Evolutionary conservation across 345 rosid genomes (phyloP), one percentile per base, ranked within the genome.

Genomic region (Stellera chamaejasme): DNA sequence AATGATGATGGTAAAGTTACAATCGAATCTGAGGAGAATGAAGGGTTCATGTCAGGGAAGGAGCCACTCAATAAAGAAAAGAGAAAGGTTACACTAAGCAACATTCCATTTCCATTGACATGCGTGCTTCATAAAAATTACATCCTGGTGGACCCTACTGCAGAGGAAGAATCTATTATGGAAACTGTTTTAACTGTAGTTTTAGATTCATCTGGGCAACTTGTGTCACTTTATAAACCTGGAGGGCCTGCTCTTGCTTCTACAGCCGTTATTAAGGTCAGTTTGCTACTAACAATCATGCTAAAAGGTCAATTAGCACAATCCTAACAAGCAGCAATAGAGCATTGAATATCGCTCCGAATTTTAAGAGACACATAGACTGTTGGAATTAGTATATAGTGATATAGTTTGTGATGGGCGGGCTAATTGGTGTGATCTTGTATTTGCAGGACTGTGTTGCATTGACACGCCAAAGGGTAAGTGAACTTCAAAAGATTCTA

Each of bases 91-190:
- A 73, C 72, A 1, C 75, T 84, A 16, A 70, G 70, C 61, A 84
- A 75, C 78, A 71, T 74, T 12, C 93, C 93, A 0, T 84, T 79
- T 71, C 84, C 93, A 16, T 69, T 92, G 69, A 86, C 89, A 27
- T 83, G 88, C 62, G 27, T 82, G 56, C 95, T 92, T 61, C 82
- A 88, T 74, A 82, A 73, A 77, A 88, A 74, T 28, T 74, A 86
- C 72, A 79, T 92, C 62, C 66, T 92, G 69, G 87, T 84, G n/a
- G 97, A 88, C 61, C 95, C 98, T 41, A 82, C 85, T 66, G 74
- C 85, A 0, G 97, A 84, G 79, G 97, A 92, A 77, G 98, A 92
- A 72, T 74, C 85, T 2, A 63, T 84, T 48, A 84, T 92, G 97
- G 91, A 86, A 72, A 86, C 98, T 42, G 55, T 70, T 23, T 74